Base-by-base conservation (phyloP, 2,329 filamentous ascomycete species). In the Botryosphaeria dothidea region DNA sequence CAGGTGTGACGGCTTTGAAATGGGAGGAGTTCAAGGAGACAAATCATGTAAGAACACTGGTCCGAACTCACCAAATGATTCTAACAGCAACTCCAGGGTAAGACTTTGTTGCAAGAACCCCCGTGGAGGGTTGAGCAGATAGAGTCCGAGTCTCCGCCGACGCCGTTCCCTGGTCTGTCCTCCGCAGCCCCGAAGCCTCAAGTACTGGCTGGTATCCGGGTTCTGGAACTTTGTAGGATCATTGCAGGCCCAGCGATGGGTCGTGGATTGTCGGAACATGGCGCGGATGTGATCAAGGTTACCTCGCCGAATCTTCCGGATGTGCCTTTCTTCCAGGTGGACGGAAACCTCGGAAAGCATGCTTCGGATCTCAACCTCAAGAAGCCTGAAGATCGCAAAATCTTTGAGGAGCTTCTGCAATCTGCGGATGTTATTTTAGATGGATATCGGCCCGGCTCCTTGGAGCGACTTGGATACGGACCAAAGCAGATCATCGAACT, bases 231-330 rank as follows among this genome's bases (percentile, higher is more conserved):
- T 31, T 91, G 89, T 72, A 87, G 90, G 45, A 88, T 92, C 71
- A 92, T 93, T 68, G 90, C 90, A 3, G 90, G 90, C 0, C 90
- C 90, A n/a, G 86, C 88, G 4, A 88, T 92, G 68, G 87, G 87
- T 3, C 85, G 89, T 31, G 88, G 88, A 1, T 82, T 93, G 0
- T 89, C 88, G n/a, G 90, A 91, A 67, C 89, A 92, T 72, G 91
- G 91, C 2, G 90, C 90, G 7, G 85, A 89, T 62, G 90, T 93
- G 0, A 82, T 93, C 68, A 90, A 92, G 70, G 82, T 92, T 51
- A 92, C 89, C 2, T 87, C 86, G 7, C 85, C 88, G 0, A 80
- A 86, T 51, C 81, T 92, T n/a, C 85, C 86, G 4, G 90, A 92
- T 66, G 87, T 92, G 1, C 88, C 88, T 0, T 89, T 90, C 75